phyloP scores from a whole-genome alignment of 176 grass and related monocot species.

The Puccinellia tenuiflora region DNA sequence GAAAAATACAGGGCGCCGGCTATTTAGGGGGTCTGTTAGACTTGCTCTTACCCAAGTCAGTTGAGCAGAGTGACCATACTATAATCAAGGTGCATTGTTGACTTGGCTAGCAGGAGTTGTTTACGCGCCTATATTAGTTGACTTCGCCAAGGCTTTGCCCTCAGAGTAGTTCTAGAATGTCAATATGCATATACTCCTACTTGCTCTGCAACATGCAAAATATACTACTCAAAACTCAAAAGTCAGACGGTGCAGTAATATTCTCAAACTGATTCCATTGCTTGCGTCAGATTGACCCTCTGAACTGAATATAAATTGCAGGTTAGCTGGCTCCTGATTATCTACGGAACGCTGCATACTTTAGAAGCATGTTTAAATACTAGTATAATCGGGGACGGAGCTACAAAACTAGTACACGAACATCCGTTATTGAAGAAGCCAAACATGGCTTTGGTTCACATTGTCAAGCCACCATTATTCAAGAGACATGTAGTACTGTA shows the following conservation, averaged over 20 bases:
- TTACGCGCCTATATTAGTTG: conserved; percentile 18
- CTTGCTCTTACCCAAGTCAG: background rate
- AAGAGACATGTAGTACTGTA: no score
- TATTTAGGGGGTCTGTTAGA: no score
- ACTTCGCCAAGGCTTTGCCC: background rate
- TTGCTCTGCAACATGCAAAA: background rate
- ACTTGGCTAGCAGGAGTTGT: conserved; percentile 23
- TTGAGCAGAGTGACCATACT: background rate
- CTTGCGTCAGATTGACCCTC: background rate
- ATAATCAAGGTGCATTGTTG: background rate
- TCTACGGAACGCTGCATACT: background rate
- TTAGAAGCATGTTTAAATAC: background rate
- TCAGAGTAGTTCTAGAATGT: conserved; percentile 13
- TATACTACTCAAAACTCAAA: conserved; percentile 8
- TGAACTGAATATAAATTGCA: background rate
- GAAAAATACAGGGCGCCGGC: no score
- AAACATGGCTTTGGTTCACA: no score
- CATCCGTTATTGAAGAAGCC: no score
- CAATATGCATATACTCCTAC: background rate
- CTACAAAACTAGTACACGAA: no score
- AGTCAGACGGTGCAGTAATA: background rate
- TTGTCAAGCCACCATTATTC: no score
- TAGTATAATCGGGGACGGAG: background rate
- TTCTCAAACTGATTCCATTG: background rate
- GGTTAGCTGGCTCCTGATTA: background rate